These are phyloP conservation scores for Apiotrichum akiyoshidainum DNA, from an alignment of 1,284 basidiomycete species.

Conservation along the genomic window DNA sequence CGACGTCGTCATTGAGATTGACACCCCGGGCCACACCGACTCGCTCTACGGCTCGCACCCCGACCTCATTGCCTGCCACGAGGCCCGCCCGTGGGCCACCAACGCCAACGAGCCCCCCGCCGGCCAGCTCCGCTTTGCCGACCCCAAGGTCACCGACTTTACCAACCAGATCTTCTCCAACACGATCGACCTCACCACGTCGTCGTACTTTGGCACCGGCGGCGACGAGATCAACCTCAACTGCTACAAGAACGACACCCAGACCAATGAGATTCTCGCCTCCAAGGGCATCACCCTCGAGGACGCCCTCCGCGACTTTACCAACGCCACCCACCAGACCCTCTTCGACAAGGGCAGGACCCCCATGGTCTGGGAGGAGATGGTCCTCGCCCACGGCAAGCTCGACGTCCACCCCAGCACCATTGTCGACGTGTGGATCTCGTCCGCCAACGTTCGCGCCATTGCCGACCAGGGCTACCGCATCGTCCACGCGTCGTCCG, in stretches of 20 bases:
- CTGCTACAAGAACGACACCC: slow-evolving; percentile 64
- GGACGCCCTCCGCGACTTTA: slow-evolving; percentile 64
- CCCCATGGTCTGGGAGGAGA: slow-evolving; percentile 66
- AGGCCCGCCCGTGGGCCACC: slow-evolving; percentile 59
- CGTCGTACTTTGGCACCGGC: slow-evolving; percentile 68
- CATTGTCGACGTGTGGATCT: slow-evolving; percentile 70
- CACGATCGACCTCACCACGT: slow-evolving; percentile 22
- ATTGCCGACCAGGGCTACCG: slow-evolving; percentile 62
- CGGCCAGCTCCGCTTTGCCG: slow-evolving; percentile 71
- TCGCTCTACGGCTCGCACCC: slow-evolving; percentile 64
- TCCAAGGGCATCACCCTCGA: slow-evolving; percentile 58
- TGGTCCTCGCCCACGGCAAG: slow-evolving; percentile 61
- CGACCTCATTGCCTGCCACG: slow-evolving; percentile 69
- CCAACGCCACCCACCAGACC: slow-evolving; percentile 56
- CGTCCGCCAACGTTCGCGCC: slow-evolving; percentile 58
- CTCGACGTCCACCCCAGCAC: slow-evolving; percentile 64
- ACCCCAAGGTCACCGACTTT: slow-evolving; percentile 53
- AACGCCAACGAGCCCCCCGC: slow-evolving; percentile 63
- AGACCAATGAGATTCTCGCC: slow-evolving; percentile 59
- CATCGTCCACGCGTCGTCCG: slow-evolving; percentile 65
- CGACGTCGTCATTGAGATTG: slow-evolving; percentile 71
- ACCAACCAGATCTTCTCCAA: slow-evolving; percentile 54
- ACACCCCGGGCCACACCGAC: slow-evolving; percentile 67
- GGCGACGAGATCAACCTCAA: slow-evolving; percentile 75
- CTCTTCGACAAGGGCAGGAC: slow-evolving; percentile 56